Evolutionary conservation across 1,139 yeast species (phyloP).

Genomic region (Pichia sp.): DNA sequence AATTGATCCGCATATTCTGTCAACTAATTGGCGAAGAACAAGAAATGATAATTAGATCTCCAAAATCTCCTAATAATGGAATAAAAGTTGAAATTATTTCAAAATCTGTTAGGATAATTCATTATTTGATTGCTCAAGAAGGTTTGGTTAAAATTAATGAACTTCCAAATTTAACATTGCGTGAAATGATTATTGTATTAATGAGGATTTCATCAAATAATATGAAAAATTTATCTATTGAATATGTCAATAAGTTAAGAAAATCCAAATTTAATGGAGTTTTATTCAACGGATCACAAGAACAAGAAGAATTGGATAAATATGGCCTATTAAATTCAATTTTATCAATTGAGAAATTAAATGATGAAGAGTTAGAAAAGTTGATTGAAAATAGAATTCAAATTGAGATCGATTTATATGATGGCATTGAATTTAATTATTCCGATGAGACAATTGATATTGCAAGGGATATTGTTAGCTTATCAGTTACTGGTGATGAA

Average conservation of each 20-base stretch:
- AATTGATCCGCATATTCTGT: constrained; percentile 6
- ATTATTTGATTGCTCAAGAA: constrained; percentile 23
- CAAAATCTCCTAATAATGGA: constrained; percentile 40
- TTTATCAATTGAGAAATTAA: constrained; percentile 2
- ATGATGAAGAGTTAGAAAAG: constrained; percentile 2
- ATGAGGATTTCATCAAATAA: constrained; percentile 27
- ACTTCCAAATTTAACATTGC: constrained; percentile 20
- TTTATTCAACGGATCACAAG: constrained; percentile 22
- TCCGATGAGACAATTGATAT: constrained; percentile 60
- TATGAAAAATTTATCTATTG: constrained; percentile 22
- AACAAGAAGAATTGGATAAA: constrained; percentile 18
- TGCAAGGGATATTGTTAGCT: constrained; percentile 66
- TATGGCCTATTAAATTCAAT: constrained; percentile 14
- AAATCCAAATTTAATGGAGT: constrained; percentile 14
- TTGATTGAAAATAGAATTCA: constrained; percentile 29
- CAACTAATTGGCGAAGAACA: constrained; percentile 44
- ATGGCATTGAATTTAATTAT: constrained; percentile 59
- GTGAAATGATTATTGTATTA: constrained; percentile 27
- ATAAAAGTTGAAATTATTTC: constrained; percentile 39
- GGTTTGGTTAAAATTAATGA: constrained; percentile 23
- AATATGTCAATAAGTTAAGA: constrained; percentile 21
- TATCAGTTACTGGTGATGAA: constrained; percentile 67
- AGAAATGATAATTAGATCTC: constrained; percentile 39
- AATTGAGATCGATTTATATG: constrained; percentile 31
- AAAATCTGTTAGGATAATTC: constrained; percentile 23